Evolutionary conservation across 2,329 filamentous ascomycete genomes (phyloP).

Genomic region (Hortaea sp.): DNA sequence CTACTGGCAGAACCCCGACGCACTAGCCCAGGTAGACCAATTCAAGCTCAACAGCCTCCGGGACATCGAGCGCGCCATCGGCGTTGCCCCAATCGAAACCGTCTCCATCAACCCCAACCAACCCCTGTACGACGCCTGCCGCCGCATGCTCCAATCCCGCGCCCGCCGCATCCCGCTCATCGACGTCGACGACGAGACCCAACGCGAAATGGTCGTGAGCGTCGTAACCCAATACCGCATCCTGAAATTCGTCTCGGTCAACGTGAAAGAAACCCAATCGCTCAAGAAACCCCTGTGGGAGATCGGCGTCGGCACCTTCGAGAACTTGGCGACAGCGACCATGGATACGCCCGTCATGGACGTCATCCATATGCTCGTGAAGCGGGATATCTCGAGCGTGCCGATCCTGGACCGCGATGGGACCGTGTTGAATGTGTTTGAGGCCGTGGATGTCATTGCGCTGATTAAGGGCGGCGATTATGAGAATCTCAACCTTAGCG

Average conservation of each 20-base stretch:
- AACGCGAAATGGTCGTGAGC: constrained; percentile 83
- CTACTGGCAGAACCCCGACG: constrained; percentile 93
- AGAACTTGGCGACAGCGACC: constrained; percentile 65
- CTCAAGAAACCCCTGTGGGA: constrained; percentile 80
- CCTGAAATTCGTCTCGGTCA: constrained; percentile 96
- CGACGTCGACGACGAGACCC: constrained; percentile 88
- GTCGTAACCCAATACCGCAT: constrained; percentile 98
- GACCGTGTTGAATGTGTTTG: constrained; percentile 85
- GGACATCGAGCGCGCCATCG: constrained; percentile 92
- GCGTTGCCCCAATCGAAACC: constrained; percentile 83
- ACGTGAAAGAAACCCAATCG: constrained; percentile 77
- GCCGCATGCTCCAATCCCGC: constrained; percentile 85
- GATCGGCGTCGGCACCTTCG: constrained; percentile 75
- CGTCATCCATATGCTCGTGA: constrained; percentile 86
- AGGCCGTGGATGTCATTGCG: constrained; percentile 93
- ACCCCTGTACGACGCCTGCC: constrained; percentile 89
- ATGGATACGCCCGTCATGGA: constrained; percentile 92
- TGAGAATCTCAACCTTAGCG: constrained; percentile 74
- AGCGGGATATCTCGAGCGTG: constrained; percentile 86
- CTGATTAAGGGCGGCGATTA: constrained; percentile 90
- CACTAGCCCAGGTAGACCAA: constrained; percentile 80
- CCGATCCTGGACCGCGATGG: constrained; percentile 79
- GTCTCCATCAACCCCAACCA: constrained; percentile 87
- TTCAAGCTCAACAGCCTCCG: constrained; percentile 85
- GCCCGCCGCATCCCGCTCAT: constrained; percentile 89